Base-by-base conservation (phyloP, 2,329 filamentous ascomycete species). In the Diaporthe citriasiana region DNA sequence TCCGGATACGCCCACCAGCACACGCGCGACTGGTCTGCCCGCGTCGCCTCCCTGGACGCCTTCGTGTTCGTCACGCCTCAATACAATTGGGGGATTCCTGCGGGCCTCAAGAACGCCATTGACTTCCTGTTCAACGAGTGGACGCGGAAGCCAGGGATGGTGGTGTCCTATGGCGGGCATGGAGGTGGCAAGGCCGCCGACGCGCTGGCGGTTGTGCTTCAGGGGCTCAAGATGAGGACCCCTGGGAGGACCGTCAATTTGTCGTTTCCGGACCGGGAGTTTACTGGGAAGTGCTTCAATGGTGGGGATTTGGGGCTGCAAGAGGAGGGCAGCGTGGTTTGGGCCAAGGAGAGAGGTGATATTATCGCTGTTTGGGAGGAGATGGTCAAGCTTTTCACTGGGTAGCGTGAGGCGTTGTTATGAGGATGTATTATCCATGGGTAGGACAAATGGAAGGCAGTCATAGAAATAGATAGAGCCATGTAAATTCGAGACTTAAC, bases 51-150 rank as follows among this genome's bases (percentile, higher is more conserved):
- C 22, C 79, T 81, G 47, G 79, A 83, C 71, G 83, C 75, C 47
- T 84, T 83, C 70, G 77, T 79, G 27, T 77, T 80, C 70, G 77
- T 80, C 51, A 79, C 81, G 27, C 79, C 82, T 22, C 81, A 84
- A 78, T 88, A 88, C 77, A 88, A 89, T 79, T 86, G 82, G 81
- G 84, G 86, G 10, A 81, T 86, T 25, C 84, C 87, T 0, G 86
- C 84, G 0, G 83, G 82, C 22, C 77, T 88, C 27, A 89, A 89
- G 80, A 89, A 88, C 75, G 87, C 87, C 12, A 83, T 89, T 60
- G 87, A 89, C 76, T 88, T 86, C 75, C 80, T 89, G 8, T 88
- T 82, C 77, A 78, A 88, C 73, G 87, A 88, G 76, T 88, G 86
- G 85, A 82, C 77, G 30, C 84, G 83, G 15, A 89, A 89, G 77